phyloP scores from a whole-genome alignment of 2,329 filamentous ascomycete genomes.

The Fusarium sarcochroum region DNA sequence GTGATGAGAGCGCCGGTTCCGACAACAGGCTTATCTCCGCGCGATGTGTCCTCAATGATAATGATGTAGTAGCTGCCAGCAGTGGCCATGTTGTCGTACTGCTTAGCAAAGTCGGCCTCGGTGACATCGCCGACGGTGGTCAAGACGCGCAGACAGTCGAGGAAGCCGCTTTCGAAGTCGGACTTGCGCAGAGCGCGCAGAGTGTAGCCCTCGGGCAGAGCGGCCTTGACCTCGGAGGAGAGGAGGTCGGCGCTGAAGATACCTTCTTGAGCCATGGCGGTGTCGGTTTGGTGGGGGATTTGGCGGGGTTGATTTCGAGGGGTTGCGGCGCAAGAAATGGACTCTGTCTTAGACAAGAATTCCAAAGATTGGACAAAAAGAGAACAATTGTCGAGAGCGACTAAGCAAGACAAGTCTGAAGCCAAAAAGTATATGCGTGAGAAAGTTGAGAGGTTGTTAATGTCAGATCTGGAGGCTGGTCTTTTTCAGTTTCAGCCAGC shows the following conservation, averaged over 20 bases:
- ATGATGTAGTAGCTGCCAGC: slow-evolving; percentile 88
- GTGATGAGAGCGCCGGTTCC: slow-evolving; percentile 91
- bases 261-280: slow-evolving; percentile 59
- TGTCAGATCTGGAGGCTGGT: slow-evolving; percentile 30
- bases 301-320: slow-evolving; percentile 21
- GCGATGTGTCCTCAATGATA: slow-evolving; percentile 81
- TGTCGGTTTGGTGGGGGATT: slow-evolving; percentile 41
- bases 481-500: slow-evolving; percentile 22
- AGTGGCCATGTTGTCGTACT: slow-evolving; percentile 84
- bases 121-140: slow-evolving; percentile 93
- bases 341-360: neutral
- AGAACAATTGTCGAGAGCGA: slow-evolving; percentile 17
- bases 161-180: slow-evolving; percentile 86
- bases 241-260: slow-evolving; percentile 86
- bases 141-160: slow-evolving; percentile 91
- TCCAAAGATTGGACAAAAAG: neutral
- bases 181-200: slow-evolving; percentile 83
- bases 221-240: slow-evolving; percentile 78
- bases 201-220: slow-evolving; percentile 84
- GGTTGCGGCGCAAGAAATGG: slow-evolving; percentile 33
- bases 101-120: slow-evolving; percentile 79
- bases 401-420: neutral
- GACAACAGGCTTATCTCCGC: slow-evolving; percentile 75
- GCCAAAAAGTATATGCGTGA: neutral
- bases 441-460: slow-evolving; percentile 8